Base-by-base conservation (phyloP, 257 asterid genomes). In the Ajuga chamaepitys region DNA sequence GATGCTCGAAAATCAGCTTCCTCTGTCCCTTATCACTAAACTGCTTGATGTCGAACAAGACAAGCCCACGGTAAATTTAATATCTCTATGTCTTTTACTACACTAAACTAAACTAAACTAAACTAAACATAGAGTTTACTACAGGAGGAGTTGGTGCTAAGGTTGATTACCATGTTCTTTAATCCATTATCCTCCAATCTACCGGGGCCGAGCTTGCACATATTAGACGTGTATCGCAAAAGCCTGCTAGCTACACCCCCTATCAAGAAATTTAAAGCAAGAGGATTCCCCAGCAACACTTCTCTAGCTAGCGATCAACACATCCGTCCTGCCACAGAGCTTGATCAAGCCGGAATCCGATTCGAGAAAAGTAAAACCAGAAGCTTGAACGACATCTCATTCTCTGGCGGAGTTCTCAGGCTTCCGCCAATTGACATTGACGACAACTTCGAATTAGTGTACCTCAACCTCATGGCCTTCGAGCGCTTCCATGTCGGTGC, bases 251-350 rank as follows among this genome's bases (percentile, higher is more conserved):
- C 64, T 37, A 7, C 71, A 71, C 10, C 64, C 78, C 0, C 35
- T 3, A 26, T n/a, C 22, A 32, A 45, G 20, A n/a, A n/a, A n/a
- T n/a, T n/a, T n/a, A n/a, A n/a, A n/a, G n/a, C n/a, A n/a, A n/a
- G n/a, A n/a, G n/a, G n/a, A n/a, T n/a, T n/a, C n/a, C 4, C 30
- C 17, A 14, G 20, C 20, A 3, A 16, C 4, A 26, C 10, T 18
- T 2, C 2, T 17, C 64, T 22, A 5, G 55, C 72, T 2, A 77
- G 78, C 1, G 83, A 57, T 4, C 77, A 70, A 60, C 70, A 78
- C 30, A 68, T 82, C 41, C 85, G 83, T 2, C 81, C 88, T 1
- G 92, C 92, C 32, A 68, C 79, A 5, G 86, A 82, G 68, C 88
- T 85, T 1, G 20, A 74, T 41, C 88, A 85, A 40, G 88, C 92